phyloP scores from a whole-genome alignment of 148 eudicot genomes.

The Rhododendron griersonianum region DNA sequence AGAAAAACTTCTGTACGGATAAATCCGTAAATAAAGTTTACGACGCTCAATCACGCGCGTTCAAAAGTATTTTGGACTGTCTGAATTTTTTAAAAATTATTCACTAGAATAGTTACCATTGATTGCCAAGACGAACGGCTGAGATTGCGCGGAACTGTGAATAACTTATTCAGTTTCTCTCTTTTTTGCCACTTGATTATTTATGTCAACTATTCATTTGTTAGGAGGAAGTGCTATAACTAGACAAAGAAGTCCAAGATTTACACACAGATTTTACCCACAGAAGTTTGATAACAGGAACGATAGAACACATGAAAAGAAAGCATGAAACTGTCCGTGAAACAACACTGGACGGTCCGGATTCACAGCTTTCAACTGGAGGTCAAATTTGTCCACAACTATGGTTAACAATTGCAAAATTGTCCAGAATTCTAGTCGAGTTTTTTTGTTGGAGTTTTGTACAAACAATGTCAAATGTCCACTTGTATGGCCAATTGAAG shows the following conservation, averaged over 20 bases:
- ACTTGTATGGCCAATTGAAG: background rate
- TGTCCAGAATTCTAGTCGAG: background rate
- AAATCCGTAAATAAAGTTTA: too few relatives aligned
- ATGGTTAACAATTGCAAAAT: too few relatives aligned
- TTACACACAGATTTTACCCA: background rate
- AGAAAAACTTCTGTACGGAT: too few relatives aligned
- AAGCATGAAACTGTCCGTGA: too few relatives aligned
- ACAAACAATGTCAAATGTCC: background rate
- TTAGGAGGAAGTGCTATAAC: background rate
- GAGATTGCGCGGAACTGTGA: accelerated
- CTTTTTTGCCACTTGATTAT: background rate
- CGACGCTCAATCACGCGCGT: too few relatives aligned
- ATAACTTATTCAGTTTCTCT: too few relatives aligned
- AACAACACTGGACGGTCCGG: too few relatives aligned
- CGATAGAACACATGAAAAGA: too few relatives aligned
- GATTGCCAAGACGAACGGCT: accelerated
- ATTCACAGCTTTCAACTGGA: background rate
- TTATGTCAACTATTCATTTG: background rate
- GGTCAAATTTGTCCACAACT: background rate
- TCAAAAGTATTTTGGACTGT: too few relatives aligned
- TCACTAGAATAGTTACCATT: too few relatives aligned
- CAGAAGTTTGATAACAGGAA: background rate
- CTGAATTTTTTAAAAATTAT: too few relatives aligned
- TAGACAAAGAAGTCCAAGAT: background rate
- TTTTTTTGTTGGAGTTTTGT: background rate